These are phyloP conservation scores for Erythrobasidium yunnanense DNA, from an alignment of 768 basidiomycete genomes.

Conservation along the genomic window DNA sequence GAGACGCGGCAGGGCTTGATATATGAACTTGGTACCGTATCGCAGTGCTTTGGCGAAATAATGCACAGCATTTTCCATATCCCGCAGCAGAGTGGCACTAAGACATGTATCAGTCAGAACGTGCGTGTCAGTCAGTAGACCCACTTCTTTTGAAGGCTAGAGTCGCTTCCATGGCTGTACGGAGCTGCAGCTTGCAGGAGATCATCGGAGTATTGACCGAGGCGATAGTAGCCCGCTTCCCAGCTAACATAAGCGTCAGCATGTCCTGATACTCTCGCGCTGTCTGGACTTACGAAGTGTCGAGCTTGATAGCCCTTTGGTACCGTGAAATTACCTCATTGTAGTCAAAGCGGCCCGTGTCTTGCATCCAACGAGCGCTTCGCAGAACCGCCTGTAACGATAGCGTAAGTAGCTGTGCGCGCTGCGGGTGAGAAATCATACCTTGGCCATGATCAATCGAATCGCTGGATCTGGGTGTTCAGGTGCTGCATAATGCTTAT, in stretches of 20 bases:
- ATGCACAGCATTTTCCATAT: constrained; percentile 18
- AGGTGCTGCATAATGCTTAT: constrained; percentile 44
- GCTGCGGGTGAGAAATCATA: too few relatives aligned
- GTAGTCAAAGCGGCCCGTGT: constrained; percentile 67
- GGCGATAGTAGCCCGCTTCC: constrained; percentile 23
- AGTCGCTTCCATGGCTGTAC: not conserved
- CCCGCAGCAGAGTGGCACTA: not conserved
- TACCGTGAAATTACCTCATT: constrained; percentile 53
- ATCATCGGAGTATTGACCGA: constrained; percentile 26
- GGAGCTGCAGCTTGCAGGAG: constrained; percentile 7
- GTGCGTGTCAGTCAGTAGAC: constrained; percentile 1
- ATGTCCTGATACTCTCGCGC: not conserved
- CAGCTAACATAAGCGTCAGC: not conserved
- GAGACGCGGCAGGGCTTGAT: constrained; percentile 85
- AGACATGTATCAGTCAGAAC: not conserved
- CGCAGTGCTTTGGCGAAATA: constrained; percentile 49
- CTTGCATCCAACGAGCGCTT: constrained; percentile 83
- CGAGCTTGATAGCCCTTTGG: constrained; percentile 41
- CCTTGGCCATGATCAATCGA: too few relatives aligned
- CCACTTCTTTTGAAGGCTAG: not conserved
- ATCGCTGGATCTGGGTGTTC: too few relatives aligned
- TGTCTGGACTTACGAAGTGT: constrained; percentile 40
- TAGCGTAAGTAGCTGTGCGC: too few relatives aligned
- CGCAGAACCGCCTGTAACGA: constrained; percentile 45
- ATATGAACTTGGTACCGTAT: constrained; percentile 85